phyloP scores from a whole-genome alignment of 2,329 filamentous ascomycete genomes.

The Atkinsonella hypoxylon region DNA sequence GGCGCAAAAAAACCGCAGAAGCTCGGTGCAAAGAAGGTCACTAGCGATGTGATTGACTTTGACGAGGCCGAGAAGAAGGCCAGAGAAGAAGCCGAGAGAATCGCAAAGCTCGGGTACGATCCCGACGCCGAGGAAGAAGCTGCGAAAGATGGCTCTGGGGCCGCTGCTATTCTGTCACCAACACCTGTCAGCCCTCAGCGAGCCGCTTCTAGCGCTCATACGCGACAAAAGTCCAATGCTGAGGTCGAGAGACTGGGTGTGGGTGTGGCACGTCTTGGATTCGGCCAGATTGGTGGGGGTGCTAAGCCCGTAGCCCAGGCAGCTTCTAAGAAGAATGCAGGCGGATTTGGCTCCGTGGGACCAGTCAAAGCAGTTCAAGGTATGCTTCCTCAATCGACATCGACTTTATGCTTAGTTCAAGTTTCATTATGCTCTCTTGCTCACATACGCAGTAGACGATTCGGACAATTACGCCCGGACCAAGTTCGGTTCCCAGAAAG shows the following conservation, averaged over 20 bases:
- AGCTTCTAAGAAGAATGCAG: conserved; percentile 58
- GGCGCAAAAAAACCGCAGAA: conserved; percentile 76
- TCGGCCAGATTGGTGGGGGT: conserved; percentile 70
- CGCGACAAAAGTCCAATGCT: conserved; percentile 51
- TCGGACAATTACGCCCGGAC: conserved; percentile 70
- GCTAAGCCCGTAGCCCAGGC: conserved; percentile 42
- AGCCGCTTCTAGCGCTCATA: conserved; percentile 43
- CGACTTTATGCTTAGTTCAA: not conserved
- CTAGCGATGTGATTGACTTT: conserved; percentile 74
- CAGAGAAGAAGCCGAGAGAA: conserved; percentile 92
- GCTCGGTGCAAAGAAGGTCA: conserved; percentile 87
- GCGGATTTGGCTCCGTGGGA: conserved; percentile 76
- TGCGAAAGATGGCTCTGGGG: conserved; percentile 35
- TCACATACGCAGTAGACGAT: conserved; percentile 40
- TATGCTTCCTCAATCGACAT: conserved; percentile 25
- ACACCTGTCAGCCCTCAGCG: conserved; percentile 59
- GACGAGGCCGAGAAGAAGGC: conserved; percentile 96
- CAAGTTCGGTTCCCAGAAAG: conserved; percentile 89
- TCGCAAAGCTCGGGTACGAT: conserved; percentile 91
- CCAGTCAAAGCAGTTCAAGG: conserved; percentile 61
- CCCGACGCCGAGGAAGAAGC: conserved; percentile 67
- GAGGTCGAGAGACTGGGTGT: conserved; percentile 86
- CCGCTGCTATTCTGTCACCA: conserved; percentile 55
- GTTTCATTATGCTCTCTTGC: not conserved
- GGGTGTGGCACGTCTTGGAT: conserved; percentile 75